Evolutionary conservation across 805 yeast species (phyloP).

Genomic region (Maudiozyma bulderi): DNA sequence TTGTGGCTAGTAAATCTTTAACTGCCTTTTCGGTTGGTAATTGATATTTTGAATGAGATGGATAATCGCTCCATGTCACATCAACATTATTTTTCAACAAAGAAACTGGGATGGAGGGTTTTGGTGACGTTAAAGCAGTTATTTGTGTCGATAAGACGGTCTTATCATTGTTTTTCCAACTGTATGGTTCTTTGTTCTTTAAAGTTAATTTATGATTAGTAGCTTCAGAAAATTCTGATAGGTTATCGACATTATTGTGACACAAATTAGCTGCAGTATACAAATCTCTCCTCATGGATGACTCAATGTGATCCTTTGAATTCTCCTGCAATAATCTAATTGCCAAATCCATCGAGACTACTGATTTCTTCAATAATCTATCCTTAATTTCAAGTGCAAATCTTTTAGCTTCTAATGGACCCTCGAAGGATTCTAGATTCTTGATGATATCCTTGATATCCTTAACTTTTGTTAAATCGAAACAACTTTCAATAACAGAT

Average conservation of each 20-base stretch:
- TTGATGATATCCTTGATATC: constrained; percentile 44
- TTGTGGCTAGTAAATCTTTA: constrained; percentile 46
- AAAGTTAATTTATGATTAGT: constrained; percentile 54
- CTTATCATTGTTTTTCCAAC: constrained; percentile 33
- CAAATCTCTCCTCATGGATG: constrained; percentile 66
- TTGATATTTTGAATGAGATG: constrained; percentile 43
- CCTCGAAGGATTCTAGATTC: constrained; percentile 40
- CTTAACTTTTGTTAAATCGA: constrained; percentile 37
- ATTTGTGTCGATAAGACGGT: constrained; percentile 7
- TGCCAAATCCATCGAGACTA: constrained; percentile 67
- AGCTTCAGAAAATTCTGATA: constrained; percentile 56
- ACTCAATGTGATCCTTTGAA: constrained; percentile 43
- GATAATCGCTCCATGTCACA: constrained; percentile 37
- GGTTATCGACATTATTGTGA: constrained; percentile 31
- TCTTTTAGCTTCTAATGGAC: constrained; percentile 43
- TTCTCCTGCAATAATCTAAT: constrained; percentile 60
- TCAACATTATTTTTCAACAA: constrained; percentile 23
- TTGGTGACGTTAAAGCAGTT: constrained; percentile 22
- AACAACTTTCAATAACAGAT: constrained; percentile 57
- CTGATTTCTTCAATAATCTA: constrained; percentile 57
- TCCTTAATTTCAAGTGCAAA: constrained; percentile 55
- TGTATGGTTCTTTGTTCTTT: constrained; percentile 46
- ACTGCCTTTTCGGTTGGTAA: constrained; percentile 67
- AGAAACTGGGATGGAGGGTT: constrained; percentile 26
- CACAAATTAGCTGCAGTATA: constrained; percentile 69